Evolutionary conservation across 2,329 filamentous ascomycete species (phyloP).

Genomic region (Ceratocystis papillata): DNA sequence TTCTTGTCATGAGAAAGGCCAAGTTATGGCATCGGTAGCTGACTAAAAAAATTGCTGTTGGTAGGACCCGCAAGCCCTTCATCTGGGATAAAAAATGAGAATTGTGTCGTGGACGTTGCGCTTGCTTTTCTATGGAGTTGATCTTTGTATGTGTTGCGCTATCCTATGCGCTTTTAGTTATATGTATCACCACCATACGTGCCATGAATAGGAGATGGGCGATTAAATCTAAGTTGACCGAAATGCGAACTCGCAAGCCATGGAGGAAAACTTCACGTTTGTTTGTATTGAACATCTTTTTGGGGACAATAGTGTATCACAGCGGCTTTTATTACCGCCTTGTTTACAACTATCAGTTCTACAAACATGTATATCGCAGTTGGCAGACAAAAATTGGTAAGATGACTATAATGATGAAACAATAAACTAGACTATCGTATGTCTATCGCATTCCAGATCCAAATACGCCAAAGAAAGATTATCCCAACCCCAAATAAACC

Average conservation of each 20-base stretch:
- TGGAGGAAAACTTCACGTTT: too few species aligned
- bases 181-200: conserved; percentile 21
- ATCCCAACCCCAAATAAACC: background rate
- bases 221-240: background rate
- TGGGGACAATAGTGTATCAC: too few species aligned
- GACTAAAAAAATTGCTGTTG: conserved; percentile 6
- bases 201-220: background rate
- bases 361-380: too few species aligned
- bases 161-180: background rate
- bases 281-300: too few species aligned
- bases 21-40: background rate
- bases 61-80: conserved; percentile 48
- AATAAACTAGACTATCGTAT: conserved; percentile 8
- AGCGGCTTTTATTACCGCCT: too few species aligned
- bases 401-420: background rate
- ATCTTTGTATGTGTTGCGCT: background rate
- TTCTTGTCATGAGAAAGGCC: background rate
- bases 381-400: background rate
- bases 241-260: too few species aligned
- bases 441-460: conserved; percentile 13
- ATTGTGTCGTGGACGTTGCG: background rate
- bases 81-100: conserved; percentile 39
- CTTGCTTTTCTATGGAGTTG: conserved; percentile 1
- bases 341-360: too few species aligned
- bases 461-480: conserved; percentile 15